Evolutionary conservation across 2,329 filamentous ascomycete species (phyloP).

Genomic region (Esteya vermicola): DNA sequence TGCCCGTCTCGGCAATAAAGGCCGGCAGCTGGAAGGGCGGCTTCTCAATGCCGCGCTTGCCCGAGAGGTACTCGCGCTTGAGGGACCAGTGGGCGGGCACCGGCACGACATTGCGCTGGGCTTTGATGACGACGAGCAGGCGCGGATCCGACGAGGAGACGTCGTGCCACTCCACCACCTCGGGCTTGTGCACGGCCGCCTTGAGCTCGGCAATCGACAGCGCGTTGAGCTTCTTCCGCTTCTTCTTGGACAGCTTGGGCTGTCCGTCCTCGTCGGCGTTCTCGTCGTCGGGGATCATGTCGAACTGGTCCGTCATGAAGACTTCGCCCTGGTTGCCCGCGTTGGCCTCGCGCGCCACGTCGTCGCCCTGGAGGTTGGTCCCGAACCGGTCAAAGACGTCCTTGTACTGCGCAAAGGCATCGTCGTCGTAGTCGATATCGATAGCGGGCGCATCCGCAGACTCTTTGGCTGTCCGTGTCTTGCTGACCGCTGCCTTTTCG

Average conservation of each 20-base stretch:
- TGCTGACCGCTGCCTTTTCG: neutral
- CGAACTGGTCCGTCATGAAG: conserved; percentile 70
- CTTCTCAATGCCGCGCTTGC: conserved; percentile 94
- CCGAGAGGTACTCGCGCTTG: conserved; percentile 93
- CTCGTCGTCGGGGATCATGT: conserved; percentile 75
- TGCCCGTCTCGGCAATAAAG: conserved; percentile 95
- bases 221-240: conserved; percentile 81
- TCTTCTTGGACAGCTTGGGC: conserved; percentile 79
- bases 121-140: conserved; percentile 86
- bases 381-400: conserved; percentile 72
- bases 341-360: conserved; percentile 48
- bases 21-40: conserved; percentile 82
- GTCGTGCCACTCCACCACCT: conserved; percentile 96
- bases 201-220: conserved; percentile 89
- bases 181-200: conserved; percentile 76
- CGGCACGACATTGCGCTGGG: conserved; percentile 86
- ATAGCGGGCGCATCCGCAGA: neutral
- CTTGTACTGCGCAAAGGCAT: conserved; percentile 72
- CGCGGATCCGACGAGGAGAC: conserved; percentile 80
- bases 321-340: conserved; percentile 70
- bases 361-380: conserved; percentile 46
- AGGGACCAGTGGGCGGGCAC: conserved; percentile 90
- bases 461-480: neutral
- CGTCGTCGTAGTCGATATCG: conserved; percentile 45
- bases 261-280: conserved; percentile 47